A percentile compares a stretch with the other conserved stretches of the same genome.
phyloP scores from a whole-genome alignment of 768 basidiomycete species.

The Suillus plorans region DNA sequence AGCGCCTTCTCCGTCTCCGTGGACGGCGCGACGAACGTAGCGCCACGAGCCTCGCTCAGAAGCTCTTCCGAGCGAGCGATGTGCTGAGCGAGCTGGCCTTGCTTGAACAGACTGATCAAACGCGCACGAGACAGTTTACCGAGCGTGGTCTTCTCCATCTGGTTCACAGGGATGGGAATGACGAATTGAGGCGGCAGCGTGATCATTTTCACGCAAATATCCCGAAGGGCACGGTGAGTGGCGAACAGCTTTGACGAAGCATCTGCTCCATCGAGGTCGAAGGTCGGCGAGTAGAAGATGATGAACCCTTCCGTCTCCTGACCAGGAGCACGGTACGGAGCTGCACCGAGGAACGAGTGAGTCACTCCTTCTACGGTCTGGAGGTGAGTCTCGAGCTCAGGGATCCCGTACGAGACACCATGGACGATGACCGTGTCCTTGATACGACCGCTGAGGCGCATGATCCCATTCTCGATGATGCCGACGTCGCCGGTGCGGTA shows the following conservation, averaged over 20 bases:
- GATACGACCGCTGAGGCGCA: slow-evolving; percentile 39
- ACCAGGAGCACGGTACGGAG: slow-evolving; percentile 34
- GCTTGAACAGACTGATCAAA: slow-evolving; percentile 35
- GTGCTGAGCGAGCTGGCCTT: slow-evolving; percentile 33
- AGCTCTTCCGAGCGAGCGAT: slow-evolving; percentile 28
- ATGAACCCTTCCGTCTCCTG: slow-evolving; percentile 41
- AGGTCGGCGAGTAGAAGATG: slow-evolving; percentile 35
- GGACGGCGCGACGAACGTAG: slow-evolving; percentile 20
- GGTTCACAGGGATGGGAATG: slow-evolving; percentile 36
- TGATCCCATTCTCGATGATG: slow-evolving; percentile 31
- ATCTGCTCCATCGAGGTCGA: slow-evolving; percentile 24
- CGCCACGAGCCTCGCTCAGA: slow-evolving; percentile 22
- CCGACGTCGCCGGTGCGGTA: slow-evolving; percentile 62
- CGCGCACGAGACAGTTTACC: slow-evolving; percentile 45
- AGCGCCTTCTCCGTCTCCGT: slow-evolving; percentile 28
- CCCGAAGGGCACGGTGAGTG: slow-evolving; percentile 32
- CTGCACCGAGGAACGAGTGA: slow-evolving; percentile 33
- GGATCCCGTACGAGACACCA: slow-evolving; percentile 38
- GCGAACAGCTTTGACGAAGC: slow-evolving; percentile 22
- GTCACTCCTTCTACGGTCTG: slow-evolving; percentile 36
- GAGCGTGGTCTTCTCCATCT: slow-evolving; percentile 42
- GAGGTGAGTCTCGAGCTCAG: slow-evolving; percentile 35
- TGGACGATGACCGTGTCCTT: slow-evolving; percentile 42
- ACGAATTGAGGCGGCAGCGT: slow-evolving; percentile 36
- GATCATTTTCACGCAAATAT: slow-evolving; percentile 31